phyloP scores from a whole-genome alignment of 805 yeast genomes.

The Metschnikowia amazonensis region DNA sequence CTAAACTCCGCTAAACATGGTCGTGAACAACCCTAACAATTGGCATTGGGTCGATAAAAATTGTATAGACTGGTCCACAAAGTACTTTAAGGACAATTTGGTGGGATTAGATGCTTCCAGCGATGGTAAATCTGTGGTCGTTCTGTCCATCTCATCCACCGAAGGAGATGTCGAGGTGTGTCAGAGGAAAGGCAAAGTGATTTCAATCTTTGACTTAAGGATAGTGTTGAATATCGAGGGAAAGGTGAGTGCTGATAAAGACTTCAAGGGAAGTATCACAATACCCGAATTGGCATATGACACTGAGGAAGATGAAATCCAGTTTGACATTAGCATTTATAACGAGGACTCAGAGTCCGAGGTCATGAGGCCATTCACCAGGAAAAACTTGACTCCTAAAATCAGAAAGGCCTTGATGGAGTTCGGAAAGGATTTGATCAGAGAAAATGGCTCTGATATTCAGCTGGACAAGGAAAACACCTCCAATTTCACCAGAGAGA shows the following conservation, averaged over 20 bases:
- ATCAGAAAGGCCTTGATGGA: slow-evolving; percentile 55
- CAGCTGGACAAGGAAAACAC: slow-evolving; percentile 59
- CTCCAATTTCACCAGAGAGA: slow-evolving; percentile 44
- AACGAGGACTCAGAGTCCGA: slow-evolving; percentile 48
- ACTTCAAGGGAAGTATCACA: slow-evolving; percentile 66
- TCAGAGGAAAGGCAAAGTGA: slow-evolving; percentile 95
- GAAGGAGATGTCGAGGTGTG: slow-evolving; percentile 97
- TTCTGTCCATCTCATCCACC: slow-evolving; percentile 51
- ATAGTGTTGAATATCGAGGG: slow-evolving; percentile 60
- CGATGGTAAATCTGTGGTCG: slow-evolving; percentile 26
- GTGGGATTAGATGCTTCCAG: slow-evolving; percentile 44
- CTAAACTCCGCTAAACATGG: slow-evolving; percentile 53
- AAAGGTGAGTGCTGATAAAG: slow-evolving; percentile 18
- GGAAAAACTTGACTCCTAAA: slow-evolving; percentile 59
- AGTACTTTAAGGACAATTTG: slow-evolving; percentile 64
- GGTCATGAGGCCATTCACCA: slow-evolving; percentile 49
- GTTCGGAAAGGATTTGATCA: slow-evolving; percentile 77
- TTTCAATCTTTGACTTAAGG: slow-evolving; percentile 81
- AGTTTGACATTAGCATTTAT: slow-evolving; percentile 70
- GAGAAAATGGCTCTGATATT: slow-evolving; percentile 76
- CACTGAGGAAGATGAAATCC: slow-evolving; percentile 78
- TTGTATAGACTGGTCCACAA: slow-evolving; percentile 86
- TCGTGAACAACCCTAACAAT: slow-evolving; percentile 93
- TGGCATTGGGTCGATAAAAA: slow-evolving; percentile 99
- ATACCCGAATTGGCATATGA: slow-evolving; percentile 95